Percentiles rank a stretch among this genome's conserved stretches.
phyloP scores from a whole-genome alignment of 192 early-diverging fungal species.

The Coemansia sp. region DNA sequence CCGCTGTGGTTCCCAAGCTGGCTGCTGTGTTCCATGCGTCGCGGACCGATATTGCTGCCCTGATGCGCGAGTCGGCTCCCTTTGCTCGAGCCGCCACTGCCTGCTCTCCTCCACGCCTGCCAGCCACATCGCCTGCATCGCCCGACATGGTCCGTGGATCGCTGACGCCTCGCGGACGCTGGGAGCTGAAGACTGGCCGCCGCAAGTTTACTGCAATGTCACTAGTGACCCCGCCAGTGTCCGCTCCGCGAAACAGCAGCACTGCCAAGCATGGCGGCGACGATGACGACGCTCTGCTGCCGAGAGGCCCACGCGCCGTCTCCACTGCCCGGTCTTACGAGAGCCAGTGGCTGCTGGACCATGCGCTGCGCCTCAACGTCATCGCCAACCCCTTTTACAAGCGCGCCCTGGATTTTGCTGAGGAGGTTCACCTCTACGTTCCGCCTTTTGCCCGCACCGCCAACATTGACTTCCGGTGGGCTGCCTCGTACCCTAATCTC shows the following conservation, averaged over 20 bases:
- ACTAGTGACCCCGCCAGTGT: slow-evolving; percentile 15
- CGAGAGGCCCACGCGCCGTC: slow-evolving; percentile 31
- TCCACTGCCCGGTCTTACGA: slow-evolving; percentile 46
- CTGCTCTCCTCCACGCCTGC: not conserved
- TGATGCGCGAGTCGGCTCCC: slow-evolving; percentile 7
- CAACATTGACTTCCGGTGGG: slow-evolving; percentile 40
- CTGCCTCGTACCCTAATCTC: slow-evolving; percentile 38
- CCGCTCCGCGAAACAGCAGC: not conserved
- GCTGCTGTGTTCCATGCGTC: slow-evolving; percentile 25
- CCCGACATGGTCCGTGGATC: slow-evolving; percentile 44
- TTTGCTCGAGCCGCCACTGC: not conserved
- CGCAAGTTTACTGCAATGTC: slow-evolving; percentile 49
- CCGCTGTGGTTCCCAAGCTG: slow-evolving; percentile 12
- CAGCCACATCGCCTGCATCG: not conserved
- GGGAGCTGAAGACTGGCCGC: slow-evolving; percentile 42
- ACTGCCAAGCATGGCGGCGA: not conserved
- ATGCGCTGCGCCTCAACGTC: slow-evolving; percentile 13
- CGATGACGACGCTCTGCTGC: slow-evolving; percentile 16
- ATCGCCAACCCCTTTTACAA: slow-evolving; percentile 32
- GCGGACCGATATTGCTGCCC: slow-evolving; percentile 18
- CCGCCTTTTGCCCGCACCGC: slow-evolving; percentile 13
- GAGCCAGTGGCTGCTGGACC: slow-evolving; percentile 46
- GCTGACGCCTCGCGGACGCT: slow-evolving; percentile 47
- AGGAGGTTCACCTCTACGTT: slow-evolving; percentile 5
- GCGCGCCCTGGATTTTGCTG: slow-evolving; percentile 9